Conservation (phyloP, 2,329 filamentous ascomycete genomes). For the Mariannaea sp. region DNA sequence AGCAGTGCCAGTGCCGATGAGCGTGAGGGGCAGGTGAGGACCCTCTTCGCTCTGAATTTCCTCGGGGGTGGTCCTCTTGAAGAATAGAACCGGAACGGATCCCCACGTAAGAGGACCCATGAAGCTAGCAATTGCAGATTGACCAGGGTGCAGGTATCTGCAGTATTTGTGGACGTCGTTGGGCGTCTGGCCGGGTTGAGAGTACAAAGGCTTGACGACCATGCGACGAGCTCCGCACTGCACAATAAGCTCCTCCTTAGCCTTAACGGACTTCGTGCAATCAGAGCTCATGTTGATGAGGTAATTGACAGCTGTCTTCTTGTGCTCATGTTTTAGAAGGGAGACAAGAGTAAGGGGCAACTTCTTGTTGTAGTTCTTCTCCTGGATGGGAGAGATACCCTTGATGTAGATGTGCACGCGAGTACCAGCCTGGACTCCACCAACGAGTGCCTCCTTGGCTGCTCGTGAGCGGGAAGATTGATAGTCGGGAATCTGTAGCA, state of each 20-base stretch:
- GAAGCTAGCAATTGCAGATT: slow-evolving; percentile 86
- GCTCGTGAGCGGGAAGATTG: slow-evolving; percentile 78
- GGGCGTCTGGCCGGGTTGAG: slow-evolving; percentile 83
- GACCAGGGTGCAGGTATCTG: slow-evolving; percentile 87
- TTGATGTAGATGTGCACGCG: slow-evolving; percentile 79
- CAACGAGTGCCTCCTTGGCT: slow-evolving; percentile 82
- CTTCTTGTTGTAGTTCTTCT: slow-evolving; percentile 53
- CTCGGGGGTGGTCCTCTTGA: slow-evolving; percentile 63
- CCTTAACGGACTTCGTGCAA: slow-evolving; percentile 75
- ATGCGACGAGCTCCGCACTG: slow-evolving; percentile 90
- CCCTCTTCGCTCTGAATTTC: slow-evolving; percentile 50
- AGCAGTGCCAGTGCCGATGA: slow-evolving; percentile 87
- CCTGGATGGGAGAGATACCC: slow-evolving; percentile 50
- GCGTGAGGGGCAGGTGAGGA: slow-evolving; percentile 60
- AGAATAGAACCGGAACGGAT: slow-evolving; percentile 86
- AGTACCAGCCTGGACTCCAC: slow-evolving; percentile 82
- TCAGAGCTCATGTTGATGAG: slow-evolving; percentile 85
- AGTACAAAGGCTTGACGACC: slow-evolving; percentile 88
- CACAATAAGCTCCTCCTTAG: slow-evolving; percentile 89
- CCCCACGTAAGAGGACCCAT: slow-evolving; percentile 93
- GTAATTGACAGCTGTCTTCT: slow-evolving; percentile 87
- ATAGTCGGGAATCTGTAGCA: slow-evolving; percentile 90
- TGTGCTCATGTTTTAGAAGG: slow-evolving; percentile 91
- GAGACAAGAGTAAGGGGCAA: slow-evolving; percentile 78
- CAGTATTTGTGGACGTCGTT: slow-evolving; percentile 98